A percentile compares a stretch with the other conserved stretches of the same genome.
Conservation (phyloP, 2,329 filamentous ascomycete genomes). For the Teratosphaeria zuluensis region DNA sequence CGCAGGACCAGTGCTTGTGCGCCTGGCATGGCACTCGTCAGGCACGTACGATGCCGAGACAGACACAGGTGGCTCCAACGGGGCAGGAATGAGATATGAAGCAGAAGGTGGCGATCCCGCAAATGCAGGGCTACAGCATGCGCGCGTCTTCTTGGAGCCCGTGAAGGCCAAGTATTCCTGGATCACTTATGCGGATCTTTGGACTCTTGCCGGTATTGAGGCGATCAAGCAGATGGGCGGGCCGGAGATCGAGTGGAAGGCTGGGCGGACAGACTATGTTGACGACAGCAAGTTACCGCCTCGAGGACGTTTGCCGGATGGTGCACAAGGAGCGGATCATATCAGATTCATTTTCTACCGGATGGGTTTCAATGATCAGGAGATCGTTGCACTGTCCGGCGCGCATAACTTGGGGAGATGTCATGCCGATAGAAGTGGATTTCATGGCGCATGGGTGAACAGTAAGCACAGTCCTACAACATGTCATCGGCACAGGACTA, state of each 20-base stretch:
- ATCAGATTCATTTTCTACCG: slow-evolving; percentile 47
- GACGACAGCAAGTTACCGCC: slow-evolving; percentile 51
- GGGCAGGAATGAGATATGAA: slow-evolving; percentile 58
- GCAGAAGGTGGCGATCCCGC: slow-evolving; percentile 54
- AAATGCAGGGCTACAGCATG: slow-evolving; percentile 55
- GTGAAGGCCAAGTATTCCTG: slow-evolving; percentile 50
- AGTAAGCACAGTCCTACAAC: not conserved
- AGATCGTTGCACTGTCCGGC: slow-evolving; percentile 48
- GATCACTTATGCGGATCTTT: slow-evolving; percentile 58
- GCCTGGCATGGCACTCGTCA: slow-evolving; percentile 56
- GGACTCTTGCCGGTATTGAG: slow-evolving; percentile 52
- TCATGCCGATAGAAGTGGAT: slow-evolving; percentile 47
- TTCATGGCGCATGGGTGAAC: slow-evolving; percentile 45
- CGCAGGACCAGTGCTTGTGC: slow-evolving; percentile 53
- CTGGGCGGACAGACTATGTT: slow-evolving; percentile 53
- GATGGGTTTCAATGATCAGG: slow-evolving; percentile 52
- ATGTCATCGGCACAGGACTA: not conserved
- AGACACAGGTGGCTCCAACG: slow-evolving; percentile 55
- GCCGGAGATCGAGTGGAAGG: slow-evolving; percentile 46
- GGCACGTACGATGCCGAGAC: slow-evolving; percentile 52
- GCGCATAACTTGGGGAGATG: slow-evolving; percentile 49
- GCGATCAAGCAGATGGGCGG: slow-evolving; percentile 53
- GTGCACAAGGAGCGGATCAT: slow-evolving; percentile 45
- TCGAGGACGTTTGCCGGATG: slow-evolving; percentile 48
- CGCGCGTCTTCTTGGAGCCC: slow-evolving; percentile 54